These are phyloP conservation scores for Fraxinus cuspidata DNA, from an alignment of 257 asterid genomes.

Conservation along the genomic window DNA sequence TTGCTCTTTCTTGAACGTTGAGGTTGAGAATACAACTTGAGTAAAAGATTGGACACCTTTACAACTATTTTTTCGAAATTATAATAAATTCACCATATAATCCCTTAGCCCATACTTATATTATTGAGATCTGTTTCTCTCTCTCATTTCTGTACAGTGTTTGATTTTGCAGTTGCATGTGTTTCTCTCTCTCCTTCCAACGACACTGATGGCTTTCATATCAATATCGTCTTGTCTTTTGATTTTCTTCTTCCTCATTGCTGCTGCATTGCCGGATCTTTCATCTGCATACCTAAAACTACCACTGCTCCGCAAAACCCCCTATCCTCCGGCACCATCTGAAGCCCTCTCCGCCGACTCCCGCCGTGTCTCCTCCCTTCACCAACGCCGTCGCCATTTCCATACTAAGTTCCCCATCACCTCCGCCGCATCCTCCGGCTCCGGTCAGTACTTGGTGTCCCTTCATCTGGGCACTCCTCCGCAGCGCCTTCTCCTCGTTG, in stretches of 20 bases:
- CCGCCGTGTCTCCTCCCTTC: conserved; percentile 56
- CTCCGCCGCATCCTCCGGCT: conserved; percentile 76
- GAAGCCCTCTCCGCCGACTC: conserved; percentile 58
- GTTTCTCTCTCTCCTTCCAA: not conserved
- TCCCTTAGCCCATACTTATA: conserved; percentile 17
- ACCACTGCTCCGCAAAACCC: conserved; percentile 57
- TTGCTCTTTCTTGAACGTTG: not conserved
- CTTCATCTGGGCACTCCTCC: conserved; percentile 82
- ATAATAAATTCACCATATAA: not conserved
- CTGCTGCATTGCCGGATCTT: conserved; percentile 20
- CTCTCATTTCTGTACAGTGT: conserved; percentile 9
- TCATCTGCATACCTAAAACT: conserved; percentile 51
- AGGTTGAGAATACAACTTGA: not conserved
- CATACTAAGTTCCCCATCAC: conserved; percentile 53
- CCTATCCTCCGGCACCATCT: conserved; percentile 53
- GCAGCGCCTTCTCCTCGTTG: conserved; percentile 61
- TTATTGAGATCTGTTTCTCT: not conserved
- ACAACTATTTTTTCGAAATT: not conserved
- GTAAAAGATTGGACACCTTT: not conserved
- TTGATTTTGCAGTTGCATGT: not conserved
- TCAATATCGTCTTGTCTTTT: conserved; percentile 31
- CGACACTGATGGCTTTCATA: conserved; percentile 30
- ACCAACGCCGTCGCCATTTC: conserved; percentile 25
- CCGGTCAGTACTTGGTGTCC: conserved; percentile 82
- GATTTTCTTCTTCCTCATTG: conserved; percentile 19